These are phyloP conservation scores for Umbelopsis vinacea DNA, from an alignment of 192 early-diverging fungal species.

Conservation along the genomic window DNA sequence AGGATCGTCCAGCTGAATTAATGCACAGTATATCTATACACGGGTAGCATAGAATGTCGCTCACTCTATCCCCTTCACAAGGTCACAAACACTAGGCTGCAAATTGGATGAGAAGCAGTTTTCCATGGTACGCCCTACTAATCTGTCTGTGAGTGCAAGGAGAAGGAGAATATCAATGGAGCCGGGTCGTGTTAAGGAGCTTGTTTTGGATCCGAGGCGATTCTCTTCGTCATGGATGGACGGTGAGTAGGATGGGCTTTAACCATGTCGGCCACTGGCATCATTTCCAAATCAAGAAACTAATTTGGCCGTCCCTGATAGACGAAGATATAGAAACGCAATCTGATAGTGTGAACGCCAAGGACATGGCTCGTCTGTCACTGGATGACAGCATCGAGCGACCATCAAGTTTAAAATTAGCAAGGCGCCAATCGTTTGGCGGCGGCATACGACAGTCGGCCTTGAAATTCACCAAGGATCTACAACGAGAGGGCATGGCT, in stretches of 20 bases:
- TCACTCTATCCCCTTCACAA: neutral
- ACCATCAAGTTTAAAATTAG: neutral
- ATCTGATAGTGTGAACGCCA: neutral
- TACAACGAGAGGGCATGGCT: neutral
- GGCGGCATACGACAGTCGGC: conserved; percentile 12
- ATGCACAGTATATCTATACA: neutral
- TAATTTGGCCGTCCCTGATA: too few species aligned
- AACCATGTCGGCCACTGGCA: too few species aligned
- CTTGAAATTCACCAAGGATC: neutral
- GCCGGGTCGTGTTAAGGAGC: conserved; percentile 33
- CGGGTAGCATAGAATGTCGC: neutral
- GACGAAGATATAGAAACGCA: too few species aligned
- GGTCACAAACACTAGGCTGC: conserved; percentile 10
- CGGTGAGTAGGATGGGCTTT: neutral
- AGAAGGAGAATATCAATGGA: conserved; percentile 41
- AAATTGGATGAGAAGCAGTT: conserved; percentile 31
- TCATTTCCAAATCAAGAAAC: too few species aligned
- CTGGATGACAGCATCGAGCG: neutral
- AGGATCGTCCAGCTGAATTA: neutral
- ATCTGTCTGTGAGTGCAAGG: conserved; percentile 2
- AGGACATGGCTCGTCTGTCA: neutral
- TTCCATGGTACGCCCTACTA: conserved; percentile 22
- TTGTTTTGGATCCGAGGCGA: conserved; percentile 19
- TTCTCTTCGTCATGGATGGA: conserved; percentile 6
- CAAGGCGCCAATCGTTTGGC: neutral